phyloP scores from a whole-genome alignment of 192 early-diverging fungal species.

The Nowakowskiella sp. region DNA sequence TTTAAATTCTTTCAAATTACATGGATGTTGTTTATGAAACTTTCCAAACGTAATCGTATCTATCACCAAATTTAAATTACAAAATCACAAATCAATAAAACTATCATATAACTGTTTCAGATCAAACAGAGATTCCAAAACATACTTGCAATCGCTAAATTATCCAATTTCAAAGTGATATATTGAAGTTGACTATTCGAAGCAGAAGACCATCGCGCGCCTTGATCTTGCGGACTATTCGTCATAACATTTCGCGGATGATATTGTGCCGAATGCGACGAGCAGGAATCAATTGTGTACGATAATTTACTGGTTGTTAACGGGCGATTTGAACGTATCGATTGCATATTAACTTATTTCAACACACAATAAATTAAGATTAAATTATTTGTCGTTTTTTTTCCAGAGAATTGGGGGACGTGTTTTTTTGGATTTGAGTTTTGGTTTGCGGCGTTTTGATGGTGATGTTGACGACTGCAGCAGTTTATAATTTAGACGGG shows the following conservation, averaged over 20 bases:
- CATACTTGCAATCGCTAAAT: constrained; percentile 74
- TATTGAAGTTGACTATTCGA: constrained; percentile 86
- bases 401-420: no score
- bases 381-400: no score
- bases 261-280: constrained; percentile 76
- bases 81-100: not conserved
- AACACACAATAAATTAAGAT: no score
- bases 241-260: constrained; percentile 75
- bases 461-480: no score
- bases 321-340: no score
- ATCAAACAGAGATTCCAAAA: not conserved
- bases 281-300: constrained; percentile 67
- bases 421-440: no score
- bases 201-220: constrained; percentile 83
- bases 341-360: no score
- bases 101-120: not conserved
- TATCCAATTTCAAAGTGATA: constrained; percentile 82
- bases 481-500: no score
- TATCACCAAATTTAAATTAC: constrained; percentile 17
- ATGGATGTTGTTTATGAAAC: constrained; percentile 85
- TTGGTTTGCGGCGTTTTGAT: no score
- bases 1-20: constrained; percentile 96
- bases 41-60: constrained; percentile 93
- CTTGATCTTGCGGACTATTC: constrained; percentile 80
- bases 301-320: constrained; percentile 20